A percentile compares a stretch with the other conserved stretches of the same genome.
phyloP scores from a whole-genome alignment of 768 basidiomycete species.

The Imleria badia region DNA sequence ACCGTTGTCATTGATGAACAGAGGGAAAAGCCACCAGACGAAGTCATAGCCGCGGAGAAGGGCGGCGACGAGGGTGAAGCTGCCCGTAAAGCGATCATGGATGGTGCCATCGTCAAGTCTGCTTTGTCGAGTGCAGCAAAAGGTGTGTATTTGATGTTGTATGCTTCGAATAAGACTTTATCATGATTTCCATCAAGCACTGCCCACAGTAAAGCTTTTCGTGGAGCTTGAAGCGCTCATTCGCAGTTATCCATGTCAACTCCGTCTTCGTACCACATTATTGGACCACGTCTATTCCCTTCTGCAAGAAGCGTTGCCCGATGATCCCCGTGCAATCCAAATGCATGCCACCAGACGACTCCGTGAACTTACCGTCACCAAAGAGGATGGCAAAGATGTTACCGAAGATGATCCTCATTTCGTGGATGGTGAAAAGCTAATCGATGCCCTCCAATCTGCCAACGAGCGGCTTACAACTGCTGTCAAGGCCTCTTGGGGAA shows the following conservation, averaged over 20 bases:
- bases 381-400: constrained; percentile 14
- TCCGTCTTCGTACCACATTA: constrained; percentile 38
- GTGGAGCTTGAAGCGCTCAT: constrained; percentile 42
- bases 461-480: constrained; percentile 31
- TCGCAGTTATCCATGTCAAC: constrained; percentile 42
- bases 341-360: constrained; percentile 40
- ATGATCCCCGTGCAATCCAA: constrained; percentile 38
- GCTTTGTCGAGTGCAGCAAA: constrained; percentile 74
- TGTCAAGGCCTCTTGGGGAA: constrained; percentile 28
- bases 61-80: constrained; percentile 48
- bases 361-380: constrained; percentile 28
- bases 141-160: constrained; percentile 45
- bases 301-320: constrained; percentile 37
- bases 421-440: constrained; percentile 20
- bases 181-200: constrained; percentile 29
- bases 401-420: constrained; percentile 5
- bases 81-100: constrained; percentile 67
- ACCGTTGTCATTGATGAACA: constrained; percentile 22
- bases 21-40: constrained; percentile 24
- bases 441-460: constrained; percentile 32
- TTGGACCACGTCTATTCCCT: constrained; percentile 46
- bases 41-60: constrained; percentile 32
- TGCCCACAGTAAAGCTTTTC: constrained; percentile 43
- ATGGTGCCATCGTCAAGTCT: constrained; percentile 75
- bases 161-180: constrained; percentile 13